A percentile compares a stretch with the other conserved stretches of the same genome.
phyloP scores from a whole-genome alignment of 352 stramenopile species.

The Globisporangium apiculatum region DNA sequence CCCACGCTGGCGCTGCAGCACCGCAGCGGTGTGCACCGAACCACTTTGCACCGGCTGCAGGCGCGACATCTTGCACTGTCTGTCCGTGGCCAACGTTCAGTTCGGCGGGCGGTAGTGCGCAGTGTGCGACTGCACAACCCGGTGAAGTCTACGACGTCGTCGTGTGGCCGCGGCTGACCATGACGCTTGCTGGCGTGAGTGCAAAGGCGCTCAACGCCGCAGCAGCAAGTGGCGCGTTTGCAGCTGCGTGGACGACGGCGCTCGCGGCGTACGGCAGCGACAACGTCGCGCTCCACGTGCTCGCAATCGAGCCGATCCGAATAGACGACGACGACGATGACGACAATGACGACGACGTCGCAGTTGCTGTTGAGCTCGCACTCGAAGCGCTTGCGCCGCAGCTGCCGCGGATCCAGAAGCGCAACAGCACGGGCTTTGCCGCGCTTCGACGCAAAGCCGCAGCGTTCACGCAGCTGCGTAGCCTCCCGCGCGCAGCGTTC shows the following conservation, averaged over 20 bases:
- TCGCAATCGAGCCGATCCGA: conserved; percentile 7
- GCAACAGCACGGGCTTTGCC: conserved; percentile 4
- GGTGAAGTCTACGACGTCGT: conserved; percentile 11
- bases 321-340: conserved; percentile 5
- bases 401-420: conserved; percentile 6
- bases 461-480: conserved; percentile 4
- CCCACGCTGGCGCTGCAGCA: conserved; percentile 3
- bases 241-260: background rate
- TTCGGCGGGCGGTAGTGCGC: background rate
- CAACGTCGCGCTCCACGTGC: conserved; percentile 5
- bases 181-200: conserved; percentile 11
- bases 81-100: conserved; percentile 14
- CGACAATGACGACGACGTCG: conserved; percentile 3
- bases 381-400: conserved; percentile 2
- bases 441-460: background rate
- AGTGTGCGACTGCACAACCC: background rate
- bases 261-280: conserved; percentile 6
- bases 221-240: background rate
- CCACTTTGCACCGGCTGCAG: background rate
- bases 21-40: conserved; percentile 6
- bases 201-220: background rate
- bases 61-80: background rate
- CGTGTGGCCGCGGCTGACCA: conserved; percentile 8
- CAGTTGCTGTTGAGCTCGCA: conserved; percentile 4
- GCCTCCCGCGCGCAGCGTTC: conserved; percentile 5